Evolutionary conservation across 208 protist genomes (phyloP), one percentile per base, ranked within the genome.

Genomic region (Leptomonas seymouri): DNA sequence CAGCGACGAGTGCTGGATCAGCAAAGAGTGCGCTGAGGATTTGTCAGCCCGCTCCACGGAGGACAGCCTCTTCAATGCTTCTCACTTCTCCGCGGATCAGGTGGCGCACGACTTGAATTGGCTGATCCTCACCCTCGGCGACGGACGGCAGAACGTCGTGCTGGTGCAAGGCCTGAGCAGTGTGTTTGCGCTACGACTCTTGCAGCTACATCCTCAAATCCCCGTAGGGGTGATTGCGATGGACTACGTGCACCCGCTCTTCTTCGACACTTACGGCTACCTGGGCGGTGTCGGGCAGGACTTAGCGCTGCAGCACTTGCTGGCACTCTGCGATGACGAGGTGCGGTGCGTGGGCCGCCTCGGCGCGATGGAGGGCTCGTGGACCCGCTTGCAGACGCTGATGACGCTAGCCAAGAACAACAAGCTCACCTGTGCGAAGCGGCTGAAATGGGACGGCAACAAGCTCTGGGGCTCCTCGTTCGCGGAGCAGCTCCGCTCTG

Each of bases 21-120:
- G 51, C 18, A 54, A 56, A 12, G 56, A 61, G 31, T 90, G 85
- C 50, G 81, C 81, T 12, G 53, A 60, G 8, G 68, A 81, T 46
- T 58, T 89, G 21, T 34, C 53, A 14, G 31, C 54, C 25, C 36
- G 34, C 15, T 34, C 69, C 39, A 42, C n/a, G 9, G 25, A 12
- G 8, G 25, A 27, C n/a, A 44, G 27, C 30, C 8, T 69, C 1
- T 54, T 80, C 28, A 72, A 74, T 36, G 65, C 73, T n/a, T 60
- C 68, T 3, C 76, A 85, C 45, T 85, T 73, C 57, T 48, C 80
- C 0, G 66, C 73, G 18, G 67, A 64, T 3, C 69, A 89, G 61
- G 74, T 64, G 18, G 84, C 69, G 34, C 65, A 80, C 14, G 84
- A 89, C 58, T 65, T 91, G 20, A 41, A 74, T n/a, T 84, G 71